phyloP scores from a whole-genome alignment of 306 rosid species.

The cucumber (Cucumis sativus) region Cucumber_9930_V3 NC_026655.2:26823501-26824000 shows the following conservation, averaged over 20 bases:
- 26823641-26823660: conserved; percentile 37
- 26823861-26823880: background rate
- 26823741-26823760: conserved; percentile 16
- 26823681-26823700: conserved; percentile 33
- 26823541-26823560: background rate
- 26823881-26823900: conserved; percentile 4
- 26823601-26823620: conserved; percentile 50
- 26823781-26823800: background rate
- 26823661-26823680: conserved; percentile 7
- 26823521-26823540: background rate
- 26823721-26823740: conserved; percentile 17
- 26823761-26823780: conserved; percentile 5
- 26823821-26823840: conserved; percentile 28
- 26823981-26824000: background rate
- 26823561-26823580: background rate
- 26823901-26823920: conserved; percentile 2
- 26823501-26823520: background rate
- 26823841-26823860: conserved; percentile 28
- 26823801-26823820: conserved; percentile 10
- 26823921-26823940: background rate
- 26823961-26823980: conserved; percentile 1
- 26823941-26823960: background rate
- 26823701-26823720: background rate
- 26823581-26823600: conserved; percentile 5
- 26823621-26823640: conserved; percentile 78